Conservation (phyloP, 2,329 filamentous ascomycete species). For the Curvularia spicifera region DNA sequence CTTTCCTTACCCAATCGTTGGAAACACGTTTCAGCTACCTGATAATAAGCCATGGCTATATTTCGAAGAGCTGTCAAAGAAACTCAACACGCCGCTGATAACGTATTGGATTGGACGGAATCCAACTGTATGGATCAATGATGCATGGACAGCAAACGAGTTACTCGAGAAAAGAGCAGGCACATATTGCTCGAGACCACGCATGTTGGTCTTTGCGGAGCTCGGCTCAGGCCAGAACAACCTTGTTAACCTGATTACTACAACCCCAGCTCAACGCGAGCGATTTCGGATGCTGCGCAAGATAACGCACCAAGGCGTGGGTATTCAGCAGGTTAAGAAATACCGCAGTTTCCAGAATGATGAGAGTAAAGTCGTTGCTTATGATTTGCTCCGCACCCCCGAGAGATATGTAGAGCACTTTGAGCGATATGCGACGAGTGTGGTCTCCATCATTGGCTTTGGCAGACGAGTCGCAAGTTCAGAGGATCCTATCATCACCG, state of each 20-base stretch:
- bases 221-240: conserved; percentile 45
- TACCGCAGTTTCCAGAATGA: conserved; percentile 66
- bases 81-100: conserved; percentile 58
- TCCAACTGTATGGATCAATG: conserved; percentile 52
- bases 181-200: conserved; percentile 60
- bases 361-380: conserved; percentile 62
- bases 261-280: conserved; percentile 38
- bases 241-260: conserved; percentile 46
- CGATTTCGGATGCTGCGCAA: conserved; percentile 43
- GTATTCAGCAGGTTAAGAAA: conserved; percentile 59
- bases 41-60: conserved; percentile 64
- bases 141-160: conserved; percentile 59
- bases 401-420: conserved; percentile 60
- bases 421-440: conserved; percentile 61
- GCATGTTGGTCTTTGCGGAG: conserved; percentile 55
- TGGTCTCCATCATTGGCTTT: conserved; percentile 64
- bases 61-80: conserved; percentile 61
- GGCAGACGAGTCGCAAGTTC: conserved; percentile 59
- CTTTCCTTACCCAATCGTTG: conserved; percentile 61
- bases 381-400: conserved; percentile 55
- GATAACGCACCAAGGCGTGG: conserved; percentile 46
- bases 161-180: conserved; percentile 60
- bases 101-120: conserved; percentile 61
- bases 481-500: conserved; percentile 64
- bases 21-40: conserved; percentile 63